Base-by-base conservation (phyloP, 441 rosid species). In the Corymbia calophylla region DNA sequence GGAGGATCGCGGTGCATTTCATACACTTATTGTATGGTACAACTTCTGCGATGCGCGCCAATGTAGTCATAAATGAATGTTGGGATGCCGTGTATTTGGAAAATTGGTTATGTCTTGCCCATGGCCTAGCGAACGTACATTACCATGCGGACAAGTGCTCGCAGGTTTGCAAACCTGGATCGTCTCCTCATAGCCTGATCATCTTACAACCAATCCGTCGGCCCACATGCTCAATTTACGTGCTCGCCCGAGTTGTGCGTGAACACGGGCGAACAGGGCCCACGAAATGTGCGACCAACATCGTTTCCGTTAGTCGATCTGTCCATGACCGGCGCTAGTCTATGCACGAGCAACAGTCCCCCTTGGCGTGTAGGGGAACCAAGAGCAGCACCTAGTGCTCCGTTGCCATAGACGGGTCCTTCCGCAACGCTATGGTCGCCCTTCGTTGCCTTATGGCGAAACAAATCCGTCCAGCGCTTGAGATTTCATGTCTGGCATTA, bases 291-390 rank as follows among this genome's bases (percentile, higher is more conserved):
- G 82, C 29, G 49, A 21, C 29, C 5, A 7, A 44, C 49, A 21
- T 73, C 29, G n/a, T 21, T 39, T 18, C 44, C 9, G 18, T 48
- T 39, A 39, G 49, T 73, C 8, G 16, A 39, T 6, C 29, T 29
- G 0, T 35, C 80, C 47, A 19, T 70, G 47, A 27, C 14, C 1
- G 5, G 18, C 27, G 0, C 47, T 5, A 10, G 73, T 66, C 0
- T 66, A 31, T n/a, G 5, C 39, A 64, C 73, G 17, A 7, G 47
- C 32, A 15, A 35, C 73, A n/a, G 39, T 1, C 21, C 39, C 39
- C 44, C 77, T 70, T 70, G 48, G 48, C 44, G 35, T 21, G 10
- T 73, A 15, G 49, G 82, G 39, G 48, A 39, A 0, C 29, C 49
- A 39, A 68, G 8, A 68, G 80, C 8, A 68, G 47, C 47, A 32